phyloP scores from a whole-genome alignment of 148 eudicot species.

The Drosera capensis region DNA sequence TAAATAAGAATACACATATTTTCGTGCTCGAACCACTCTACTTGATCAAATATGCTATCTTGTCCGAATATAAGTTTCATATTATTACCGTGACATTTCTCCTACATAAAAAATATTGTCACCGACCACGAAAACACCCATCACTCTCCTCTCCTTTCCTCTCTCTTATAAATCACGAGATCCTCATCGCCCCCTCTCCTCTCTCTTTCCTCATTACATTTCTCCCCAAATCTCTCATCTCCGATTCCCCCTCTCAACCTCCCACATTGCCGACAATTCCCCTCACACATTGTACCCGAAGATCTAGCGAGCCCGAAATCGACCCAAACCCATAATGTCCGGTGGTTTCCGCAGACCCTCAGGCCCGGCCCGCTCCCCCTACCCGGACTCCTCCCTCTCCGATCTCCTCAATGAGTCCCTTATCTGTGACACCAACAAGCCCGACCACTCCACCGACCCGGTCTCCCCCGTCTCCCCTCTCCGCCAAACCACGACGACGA shows the following conservation, averaged over 20 bases:
- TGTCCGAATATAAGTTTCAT: too few species aligned
- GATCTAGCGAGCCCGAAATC: neutral
- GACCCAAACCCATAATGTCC: conserved; percentile 16
- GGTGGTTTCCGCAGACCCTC: conserved; percentile 27
- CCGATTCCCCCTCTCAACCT: neutral
- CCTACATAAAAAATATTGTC: too few species aligned
- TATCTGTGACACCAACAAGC: conserved; percentile 15
- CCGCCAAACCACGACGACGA: conserved; percentile 21
- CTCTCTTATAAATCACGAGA: conserved; percentile 63
- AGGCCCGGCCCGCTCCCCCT: conserved; percentile 14
- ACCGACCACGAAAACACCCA: too few species aligned
- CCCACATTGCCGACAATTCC: conserved; percentile 6
- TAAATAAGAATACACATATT: too few species aligned
- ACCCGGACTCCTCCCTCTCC: conserved; percentile 15
- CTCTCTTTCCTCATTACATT: conserved; percentile 1
- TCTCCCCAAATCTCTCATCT: neutral
- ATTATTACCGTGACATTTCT: too few species aligned
- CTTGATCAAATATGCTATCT: too few species aligned
- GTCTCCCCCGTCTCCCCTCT: conserved; percentile 62
- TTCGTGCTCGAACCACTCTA: too few species aligned
- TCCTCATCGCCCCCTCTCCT: conserved; percentile 28
- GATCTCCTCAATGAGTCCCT: conserved; percentile 28
- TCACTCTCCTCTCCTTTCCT: too few species aligned
- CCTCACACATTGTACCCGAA: neutral
- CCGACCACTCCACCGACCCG: conserved; percentile 44